Base-by-base conservation (phyloP, 768 basidiomycete genomes). In the Nidula microcarpa region DNA sequence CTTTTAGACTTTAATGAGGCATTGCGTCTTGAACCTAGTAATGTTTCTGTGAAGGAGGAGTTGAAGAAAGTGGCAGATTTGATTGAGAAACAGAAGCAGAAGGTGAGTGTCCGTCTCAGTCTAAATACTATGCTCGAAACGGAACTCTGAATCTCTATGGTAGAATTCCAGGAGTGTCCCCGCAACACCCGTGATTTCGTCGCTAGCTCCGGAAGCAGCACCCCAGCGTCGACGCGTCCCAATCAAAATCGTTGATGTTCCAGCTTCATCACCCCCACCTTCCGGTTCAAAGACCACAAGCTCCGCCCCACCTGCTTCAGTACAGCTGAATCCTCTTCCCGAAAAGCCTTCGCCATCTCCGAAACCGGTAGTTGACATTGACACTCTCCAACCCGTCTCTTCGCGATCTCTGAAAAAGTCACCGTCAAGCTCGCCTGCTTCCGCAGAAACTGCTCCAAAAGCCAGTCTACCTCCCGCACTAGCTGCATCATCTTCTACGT, bases 41-140 rank as follows among this genome's bases (percentile, higher is more conserved):
- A 94, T 60, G 69, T 69, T 5, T 70, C 83, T 4, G 80, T 88
- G 0, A 81, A 78, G 62, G 72, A 78, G 14, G 91, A 94, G 65
- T 66, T 91, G 46, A 67, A 65, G 6, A 83, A 77, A 23, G 68
- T 89, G 1, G 68, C 70, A 0, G 67, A 71, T 33, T 48, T 74
- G n/a, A 58, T 76, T 2, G 65, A 74, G 17, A 69, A 65, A 48
- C 60, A 65, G 60, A 73, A 71, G 54, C 58, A 58, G 34, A 78
- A 72, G 61, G 65, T 75, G 60, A 54, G 61, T 50, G 41, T 49
- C 23, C 10, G 30, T 39, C 1, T 17, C 23, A 32, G 13, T 9
- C 43, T n/a, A 36, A 37, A 43, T 18, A 8, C 13, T 23, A 30
- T 4, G 14, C 33, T n/a, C 17, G 18, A 36, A 11, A n/a, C 49